Percentiles rank a stretch among this genome's conserved stretches.
These are phyloP conservation scores for Volvox reticuliferus DNA, from an alignment of 139 green algal genomes.

Conservation along the genomic window DNA sequence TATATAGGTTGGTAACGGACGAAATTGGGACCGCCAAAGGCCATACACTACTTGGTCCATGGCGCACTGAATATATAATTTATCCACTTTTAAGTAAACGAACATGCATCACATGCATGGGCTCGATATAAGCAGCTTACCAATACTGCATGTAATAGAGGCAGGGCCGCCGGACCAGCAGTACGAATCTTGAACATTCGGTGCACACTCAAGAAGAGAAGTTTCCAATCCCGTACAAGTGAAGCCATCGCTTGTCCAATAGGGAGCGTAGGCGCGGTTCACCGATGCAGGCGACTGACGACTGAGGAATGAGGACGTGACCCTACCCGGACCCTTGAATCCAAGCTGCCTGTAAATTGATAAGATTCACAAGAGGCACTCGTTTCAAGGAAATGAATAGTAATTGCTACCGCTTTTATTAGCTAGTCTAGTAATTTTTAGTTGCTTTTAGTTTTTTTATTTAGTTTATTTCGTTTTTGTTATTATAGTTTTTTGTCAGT, in stretches of 20 bases:
- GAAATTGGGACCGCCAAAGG: too few relatives aligned
- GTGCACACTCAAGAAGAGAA: neutral
- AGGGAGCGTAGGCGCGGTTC: neutral
- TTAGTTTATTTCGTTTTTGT: too few relatives aligned
- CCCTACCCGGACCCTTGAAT: neutral
- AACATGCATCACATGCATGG: too few relatives aligned
- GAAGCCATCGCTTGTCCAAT: neutral
- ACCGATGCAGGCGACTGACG: neutral
- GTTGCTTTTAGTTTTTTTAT: too few relatives aligned
- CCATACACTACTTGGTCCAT: too few relatives aligned
- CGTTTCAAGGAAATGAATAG: neutral
- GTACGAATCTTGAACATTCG: neutral
- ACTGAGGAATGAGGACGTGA: neutral
- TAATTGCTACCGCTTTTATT: too few relatives aligned
- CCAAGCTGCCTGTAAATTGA: neutral
- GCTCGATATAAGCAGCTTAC: neutral
- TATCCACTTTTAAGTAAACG: too few relatives aligned
- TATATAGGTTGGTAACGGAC: too few relatives aligned
- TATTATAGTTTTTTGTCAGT: too few relatives aligned
- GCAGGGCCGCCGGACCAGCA: neutral
- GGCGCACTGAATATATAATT: too few relatives aligned
- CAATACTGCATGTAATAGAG: neutral
- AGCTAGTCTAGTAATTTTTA: too few relatives aligned
- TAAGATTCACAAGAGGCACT: neutral
- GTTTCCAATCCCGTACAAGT: neutral